Evolutionary conservation across 495 filamentous ascomycete species (phyloP).

Genomic region (Niebla homalea): DNA sequence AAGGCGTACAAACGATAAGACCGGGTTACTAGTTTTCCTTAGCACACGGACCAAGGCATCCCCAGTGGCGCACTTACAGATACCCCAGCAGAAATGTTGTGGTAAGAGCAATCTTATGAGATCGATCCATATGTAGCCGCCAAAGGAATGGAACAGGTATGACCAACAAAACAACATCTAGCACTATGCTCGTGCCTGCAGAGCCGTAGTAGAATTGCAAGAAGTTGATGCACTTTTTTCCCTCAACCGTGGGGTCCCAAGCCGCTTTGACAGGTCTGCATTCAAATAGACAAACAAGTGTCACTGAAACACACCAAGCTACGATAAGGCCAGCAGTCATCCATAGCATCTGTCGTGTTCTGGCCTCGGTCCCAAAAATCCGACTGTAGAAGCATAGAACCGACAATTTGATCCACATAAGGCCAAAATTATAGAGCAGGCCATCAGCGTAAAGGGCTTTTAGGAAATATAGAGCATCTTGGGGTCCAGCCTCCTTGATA

Average conservation of each 20-base stretch:
- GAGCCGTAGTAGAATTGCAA: slow-evolving; percentile 13
- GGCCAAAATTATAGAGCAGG: too few species aligned
- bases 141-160: slow-evolving; percentile 32
- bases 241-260: slow-evolving; percentile 35
- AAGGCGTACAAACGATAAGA: too few species aligned
- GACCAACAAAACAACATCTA: slow-evolving; percentile 25
- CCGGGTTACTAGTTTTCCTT: too few species aligned
- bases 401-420: background rate
- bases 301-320: too few species aligned
- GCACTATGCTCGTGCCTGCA: slow-evolving; percentile 17
- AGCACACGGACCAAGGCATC: too few species aligned
- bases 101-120: slow-evolving; percentile 20
- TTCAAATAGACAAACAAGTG: too few species aligned
- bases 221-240: slow-evolving; percentile 36
- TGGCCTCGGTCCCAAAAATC: background rate
- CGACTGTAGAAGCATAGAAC: background rate
- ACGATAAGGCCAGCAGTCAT: slow-evolving; percentile 1
- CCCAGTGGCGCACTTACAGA: too few species aligned
- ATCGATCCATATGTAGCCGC: slow-evolving; percentile 24
- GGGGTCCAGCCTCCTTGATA: too few species aligned
- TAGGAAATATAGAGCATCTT: too few species aligned
- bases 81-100: slow-evolving; percentile 12
- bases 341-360: background rate
- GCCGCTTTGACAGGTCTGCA: slow-evolving; percentile 41
- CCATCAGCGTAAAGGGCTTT: too few species aligned